Percentiles rank a stretch among this genome's conserved stretches.
phyloP scores from a whole-genome alignment of 305 asterid genomes.

The Rubia occidens region DNA sequence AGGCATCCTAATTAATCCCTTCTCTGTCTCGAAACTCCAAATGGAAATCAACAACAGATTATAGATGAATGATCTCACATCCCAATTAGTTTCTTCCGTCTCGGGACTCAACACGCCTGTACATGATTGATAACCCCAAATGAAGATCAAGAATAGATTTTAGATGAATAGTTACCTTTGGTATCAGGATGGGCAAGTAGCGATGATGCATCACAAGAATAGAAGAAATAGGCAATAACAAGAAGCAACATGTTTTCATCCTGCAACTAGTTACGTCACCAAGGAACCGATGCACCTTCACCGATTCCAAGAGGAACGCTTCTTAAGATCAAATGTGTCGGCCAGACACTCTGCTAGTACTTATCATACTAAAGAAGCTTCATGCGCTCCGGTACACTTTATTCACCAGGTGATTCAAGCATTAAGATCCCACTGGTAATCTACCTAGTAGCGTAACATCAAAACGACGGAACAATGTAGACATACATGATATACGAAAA shows the following conservation, averaged over 20 bases:
- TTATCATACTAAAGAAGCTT: neutral
- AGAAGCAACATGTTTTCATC: neutral
- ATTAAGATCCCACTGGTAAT: neutral
- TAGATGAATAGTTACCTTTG: neutral
- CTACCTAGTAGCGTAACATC: neutral
- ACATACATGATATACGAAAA: neutral
- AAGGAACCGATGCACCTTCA: neutral
- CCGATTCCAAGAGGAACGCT: neutral
- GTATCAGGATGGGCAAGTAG: neutral
- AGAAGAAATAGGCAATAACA: neutral
- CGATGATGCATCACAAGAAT: neutral
- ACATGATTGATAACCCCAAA: neutral
- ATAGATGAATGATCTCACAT: neutral
- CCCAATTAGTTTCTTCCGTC: neutral
- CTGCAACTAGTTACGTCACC: neutral
- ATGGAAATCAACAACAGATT: neutral
- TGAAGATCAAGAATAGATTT: neutral
- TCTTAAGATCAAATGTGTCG: neutral
- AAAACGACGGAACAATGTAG: neutral
- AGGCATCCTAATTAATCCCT: neutral
- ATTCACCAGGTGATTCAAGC: neutral
- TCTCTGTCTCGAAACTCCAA: neutral
- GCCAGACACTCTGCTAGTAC: neutral
- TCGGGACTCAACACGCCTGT: neutral
- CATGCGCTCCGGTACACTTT: neutral